Conservation (phyloP, 139 green algal species). For the Diplosphaera chodatii region DNA sequence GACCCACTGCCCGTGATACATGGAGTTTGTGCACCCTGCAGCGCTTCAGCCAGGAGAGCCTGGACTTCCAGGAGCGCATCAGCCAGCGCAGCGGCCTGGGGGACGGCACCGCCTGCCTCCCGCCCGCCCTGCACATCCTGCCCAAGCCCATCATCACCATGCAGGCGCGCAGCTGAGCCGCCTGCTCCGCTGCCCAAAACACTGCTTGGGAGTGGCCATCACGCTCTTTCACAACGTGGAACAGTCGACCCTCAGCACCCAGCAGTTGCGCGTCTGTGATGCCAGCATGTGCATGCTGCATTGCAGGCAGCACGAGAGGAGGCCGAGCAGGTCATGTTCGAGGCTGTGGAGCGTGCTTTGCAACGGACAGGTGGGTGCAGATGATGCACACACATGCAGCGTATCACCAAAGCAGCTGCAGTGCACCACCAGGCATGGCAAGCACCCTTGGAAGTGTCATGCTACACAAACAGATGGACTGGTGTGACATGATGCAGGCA, state of each 20-base stretch:
- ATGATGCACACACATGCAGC: no score
- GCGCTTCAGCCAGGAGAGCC: conserved; percentile 44
- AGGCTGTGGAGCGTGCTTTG: conserved; percentile 36
- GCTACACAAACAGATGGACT: no score
- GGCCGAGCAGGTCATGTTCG: conserved; percentile 70
- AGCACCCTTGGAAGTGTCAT: no score
- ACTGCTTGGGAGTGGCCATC: no score
- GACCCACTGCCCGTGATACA: no score
- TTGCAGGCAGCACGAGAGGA: conserved; percentile 43
- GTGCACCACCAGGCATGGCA: no score
- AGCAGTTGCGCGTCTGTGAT: no score
- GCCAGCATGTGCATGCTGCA: no score
- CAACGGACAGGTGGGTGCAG: conserved; percentile 17
- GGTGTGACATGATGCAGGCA: conserved; percentile 16
- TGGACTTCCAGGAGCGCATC: conserved; percentile 74
- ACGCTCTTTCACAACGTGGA: no score
- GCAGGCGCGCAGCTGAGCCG: background rate
- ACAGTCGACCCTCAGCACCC: no score
- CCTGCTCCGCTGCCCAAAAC: no score
- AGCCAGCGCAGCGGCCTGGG: conserved; percentile 45
- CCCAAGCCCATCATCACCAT: conserved; percentile 12
- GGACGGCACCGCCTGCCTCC: conserved; percentile 64
- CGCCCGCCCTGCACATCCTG: conserved; percentile 28
- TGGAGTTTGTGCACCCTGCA: conserved; percentile 18
- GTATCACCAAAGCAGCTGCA: no score